Percentiles rank a stretch among this genome's conserved stretches.
phyloP scores from a whole-genome alignment of 495 filamentous ascomycete genomes.

The Clavariopsis aquatica region DNA sequence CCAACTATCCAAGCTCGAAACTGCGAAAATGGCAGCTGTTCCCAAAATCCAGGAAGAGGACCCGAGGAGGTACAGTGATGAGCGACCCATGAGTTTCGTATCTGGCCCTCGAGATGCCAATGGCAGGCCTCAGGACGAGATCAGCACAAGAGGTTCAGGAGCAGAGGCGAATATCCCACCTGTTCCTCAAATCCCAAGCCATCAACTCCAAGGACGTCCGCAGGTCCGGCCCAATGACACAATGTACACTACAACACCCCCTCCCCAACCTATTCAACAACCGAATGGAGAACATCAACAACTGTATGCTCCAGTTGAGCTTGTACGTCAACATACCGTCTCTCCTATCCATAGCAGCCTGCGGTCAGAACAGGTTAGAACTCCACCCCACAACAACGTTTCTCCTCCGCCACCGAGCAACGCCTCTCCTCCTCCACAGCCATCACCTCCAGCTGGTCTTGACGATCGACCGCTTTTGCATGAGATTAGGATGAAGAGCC shows the following conservation, averaged over 20 bases:
- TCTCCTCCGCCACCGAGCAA: conserved; percentile 22
- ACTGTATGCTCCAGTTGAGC: background rate
- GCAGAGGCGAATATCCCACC: conserved; percentile 7
- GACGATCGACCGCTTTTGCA: conserved; percentile 8
- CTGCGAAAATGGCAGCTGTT: background rate
- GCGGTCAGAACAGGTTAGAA: background rate
- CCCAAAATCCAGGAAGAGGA: conserved; percentile 10
- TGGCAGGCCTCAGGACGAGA: conserved; percentile 36
- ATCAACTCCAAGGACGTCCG: conserved; percentile 4
- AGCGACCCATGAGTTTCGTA: conserved; percentile 38
- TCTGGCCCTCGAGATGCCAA: conserved; percentile 30
- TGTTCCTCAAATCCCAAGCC: conserved; percentile 16
- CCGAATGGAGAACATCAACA: background rate
- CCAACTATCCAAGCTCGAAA: background rate
- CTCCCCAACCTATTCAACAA: background rate
- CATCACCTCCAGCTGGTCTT: conserved; percentile 5
- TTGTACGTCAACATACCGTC: background rate
- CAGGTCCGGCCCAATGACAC: conserved; percentile 11
- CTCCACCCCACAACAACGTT: conserved; percentile 11
- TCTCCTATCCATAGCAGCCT: conserved; percentile 10
- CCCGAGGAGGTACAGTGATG: conserved; percentile 18
- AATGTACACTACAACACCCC: background rate
- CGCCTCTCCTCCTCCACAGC: conserved; percentile 28
- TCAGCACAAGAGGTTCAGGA: conserved; percentile 21
- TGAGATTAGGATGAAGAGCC: background rate